Evolutionary conservation across 306 rosid species (phyloP), one percentile per base, ranked within the genome.

Genomic region (Trichosanthes cucumerina): DNA sequence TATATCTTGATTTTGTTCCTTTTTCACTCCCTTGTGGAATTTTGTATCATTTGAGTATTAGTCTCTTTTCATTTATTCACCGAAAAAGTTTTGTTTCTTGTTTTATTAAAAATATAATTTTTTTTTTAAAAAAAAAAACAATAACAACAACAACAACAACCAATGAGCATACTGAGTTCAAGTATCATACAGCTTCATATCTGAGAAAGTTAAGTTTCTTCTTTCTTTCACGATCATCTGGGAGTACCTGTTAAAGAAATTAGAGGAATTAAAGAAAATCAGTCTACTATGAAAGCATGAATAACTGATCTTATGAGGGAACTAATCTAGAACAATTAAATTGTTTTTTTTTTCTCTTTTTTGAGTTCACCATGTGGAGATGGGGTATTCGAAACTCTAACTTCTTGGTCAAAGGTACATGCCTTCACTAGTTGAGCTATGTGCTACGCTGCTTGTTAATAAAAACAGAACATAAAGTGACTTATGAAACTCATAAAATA

Each of bases 131-230:
- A 46, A 0, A 46, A 46, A 18, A 49, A 49, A 49, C 3, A 14
- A 18, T 14, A 49, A 1, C 5, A 49, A 58, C 28, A 41, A 38
- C 78, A 24, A 73, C 79, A 83, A 59, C 34, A 57, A 85, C 78
- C 44, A 82, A 85, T 82, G 83, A 87, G 80, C 81, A 83, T 78
- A 81, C 62, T 75, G 82, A 86, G 92, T 79, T 84, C 80, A 81
- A 82, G 87, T 72, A 86, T 83, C 96, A 82, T 93, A 93, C 98
- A 87, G 93, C 95, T 90, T 93, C 96, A 77, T 93, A 93, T 83
- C 86, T n/a, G 79, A 93, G 98, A 84, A 87, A 83, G 89, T 88
- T 89, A 57, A 93, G 88, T 85, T 86, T 90, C 96, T 83, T 93
- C 83, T 89, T 84, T 83, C 90, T 86, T 79, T 86, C 93, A 21